Percentiles rank a stretch among this genome's conserved stretches.
phyloP scores from a whole-genome alignment of 1,284 basidiomycete genomes.

The Ganoderma lingzhi region DNA sequence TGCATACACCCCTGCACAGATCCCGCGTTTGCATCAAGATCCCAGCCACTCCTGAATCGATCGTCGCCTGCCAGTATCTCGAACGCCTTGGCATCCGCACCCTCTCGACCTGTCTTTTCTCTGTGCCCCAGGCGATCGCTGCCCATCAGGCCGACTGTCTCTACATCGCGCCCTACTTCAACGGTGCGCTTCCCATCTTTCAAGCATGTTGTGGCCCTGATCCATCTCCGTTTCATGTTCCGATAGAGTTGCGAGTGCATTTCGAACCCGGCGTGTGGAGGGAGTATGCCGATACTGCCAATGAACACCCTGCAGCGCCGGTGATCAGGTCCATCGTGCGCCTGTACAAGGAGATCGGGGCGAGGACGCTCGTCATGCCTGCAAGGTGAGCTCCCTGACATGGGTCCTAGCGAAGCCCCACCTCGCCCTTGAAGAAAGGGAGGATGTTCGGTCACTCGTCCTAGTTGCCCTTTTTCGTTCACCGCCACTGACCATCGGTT shows the following conservation, averaged over 20 bases:
- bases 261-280: constrained; percentile 52
- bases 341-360: constrained; percentile 46
- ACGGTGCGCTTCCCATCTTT: constrained; percentile 43
- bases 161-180: constrained; percentile 59
- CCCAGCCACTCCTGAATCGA: constrained; percentile 54
- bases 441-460: neutral
- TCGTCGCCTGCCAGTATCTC: constrained; percentile 54
- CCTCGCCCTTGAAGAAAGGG: neutral
- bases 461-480: neutral
- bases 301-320: constrained; percentile 52
- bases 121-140: constrained; percentile 54
- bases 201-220: neutral
- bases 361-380: constrained; percentile 57
- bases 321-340: constrained; percentile 50
- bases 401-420: neutral
- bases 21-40: constrained; percentile 61
- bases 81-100: constrained; percentile 52
- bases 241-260: constrained; percentile 55
- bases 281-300: constrained; percentile 49
- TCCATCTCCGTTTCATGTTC: neutral
- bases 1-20: constrained; percentile 34
- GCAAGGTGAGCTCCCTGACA: constrained; percentile 49
- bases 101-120: constrained; percentile 57
- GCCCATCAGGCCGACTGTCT: constrained; percentile 56
- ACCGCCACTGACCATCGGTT: neutral